Base-by-base conservation (phyloP, 2,329 filamentous ascomycete species). In the Ophiostoma sp. region DNA sequence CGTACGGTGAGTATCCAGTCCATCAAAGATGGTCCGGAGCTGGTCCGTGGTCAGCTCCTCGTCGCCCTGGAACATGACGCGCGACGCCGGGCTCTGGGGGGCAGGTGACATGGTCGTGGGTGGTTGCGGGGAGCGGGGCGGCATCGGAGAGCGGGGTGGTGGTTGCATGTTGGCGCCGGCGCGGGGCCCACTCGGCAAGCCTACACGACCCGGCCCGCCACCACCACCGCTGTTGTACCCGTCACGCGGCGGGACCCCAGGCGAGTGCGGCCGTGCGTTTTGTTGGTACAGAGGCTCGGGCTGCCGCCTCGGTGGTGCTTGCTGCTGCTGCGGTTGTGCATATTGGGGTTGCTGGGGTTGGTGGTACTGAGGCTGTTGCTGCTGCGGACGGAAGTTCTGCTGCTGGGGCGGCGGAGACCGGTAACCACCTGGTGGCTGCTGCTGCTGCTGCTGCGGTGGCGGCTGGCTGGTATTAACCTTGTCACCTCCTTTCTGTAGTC, bases 21-120 rank as follows among this genome's bases (percentile, higher is more conserved):
- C 94, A 75, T 93, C 88, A 84, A 98, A 99, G 33, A 98, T 86
- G 3, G 93, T 93, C 81, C 94, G 90, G 22, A 99, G 87, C 71
- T 75, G 72, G 22, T 75, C 74, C 5, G 52, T 66, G 0, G 90
- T 91, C n/a, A 91, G 87, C 79, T 95, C 92, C 70, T 90, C 87
- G 66, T 84, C 84, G 61, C 81, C 78, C 68, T 74, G 70, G 69
- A 73, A 76, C 28, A 75, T 55, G 28, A 75, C 71, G 7, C 33
- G 39, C 25, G 73, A 70, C 3, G 19, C 31, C 33, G 73, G 70
- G 52, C 72, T 74, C 15, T 55, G 55, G 3, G 63, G 52, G 6
- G 11, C 25, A 55, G 64, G 50, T 12, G 70, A 70, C 19, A 33
- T 31, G n/a, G 50, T 39, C 31, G 39, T 17, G 0, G 70, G 73